Evolutionary conservation across 257 asterid species (phyloP).

Genomic region (Plantago major): DNA sequence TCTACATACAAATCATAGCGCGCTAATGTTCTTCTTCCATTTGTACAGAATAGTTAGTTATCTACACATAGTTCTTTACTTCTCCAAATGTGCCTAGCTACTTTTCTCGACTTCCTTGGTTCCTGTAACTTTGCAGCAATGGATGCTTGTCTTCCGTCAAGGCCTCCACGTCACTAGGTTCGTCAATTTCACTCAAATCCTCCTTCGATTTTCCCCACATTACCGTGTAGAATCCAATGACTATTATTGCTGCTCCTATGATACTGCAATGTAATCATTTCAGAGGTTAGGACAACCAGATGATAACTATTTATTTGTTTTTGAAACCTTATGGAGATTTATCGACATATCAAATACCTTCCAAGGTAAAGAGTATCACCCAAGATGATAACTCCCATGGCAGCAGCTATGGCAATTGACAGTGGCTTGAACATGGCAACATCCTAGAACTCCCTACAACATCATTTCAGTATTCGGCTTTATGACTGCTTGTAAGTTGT

Average conservation of each 20-base stretch:
- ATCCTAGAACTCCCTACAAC: slow-evolving; percentile 64
- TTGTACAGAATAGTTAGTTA: not conserved
- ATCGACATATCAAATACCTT: slow-evolving; percentile 39
- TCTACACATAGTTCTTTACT: not conserved
- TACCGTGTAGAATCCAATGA: slow-evolving; percentile 72
- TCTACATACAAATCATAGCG: not conserved
- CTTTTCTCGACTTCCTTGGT: not conserved
- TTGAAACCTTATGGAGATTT: no score
- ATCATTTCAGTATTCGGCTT: not conserved
- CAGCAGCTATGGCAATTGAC: slow-evolving; percentile 79
- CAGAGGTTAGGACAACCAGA: not conserved
- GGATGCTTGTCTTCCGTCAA: slow-evolving; percentile 40
- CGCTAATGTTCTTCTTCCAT: not conserved
- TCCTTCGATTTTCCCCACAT: slow-evolving; percentile 87
- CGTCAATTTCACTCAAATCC: slow-evolving; percentile 33
- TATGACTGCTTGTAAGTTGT: not conserved
- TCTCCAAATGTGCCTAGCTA: not conserved
- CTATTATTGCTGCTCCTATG: slow-evolving; percentile 66
- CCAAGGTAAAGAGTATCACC: slow-evolving; percentile 87
- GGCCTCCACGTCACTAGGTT: slow-evolving; percentile 38
- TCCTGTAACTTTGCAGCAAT: slow-evolving; percentile 39
- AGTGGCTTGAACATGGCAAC: slow-evolving; percentile 90
- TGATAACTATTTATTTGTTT: no score
- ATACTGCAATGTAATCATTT: slow-evolving; percentile 33
- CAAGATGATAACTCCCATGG: slow-evolving; percentile 76